Percentiles rank a stretch among this genome's conserved stretches.
phyloP scores from a whole-genome alignment of 164 flowering plant species.

The Berberis vulgaris region DNA sequence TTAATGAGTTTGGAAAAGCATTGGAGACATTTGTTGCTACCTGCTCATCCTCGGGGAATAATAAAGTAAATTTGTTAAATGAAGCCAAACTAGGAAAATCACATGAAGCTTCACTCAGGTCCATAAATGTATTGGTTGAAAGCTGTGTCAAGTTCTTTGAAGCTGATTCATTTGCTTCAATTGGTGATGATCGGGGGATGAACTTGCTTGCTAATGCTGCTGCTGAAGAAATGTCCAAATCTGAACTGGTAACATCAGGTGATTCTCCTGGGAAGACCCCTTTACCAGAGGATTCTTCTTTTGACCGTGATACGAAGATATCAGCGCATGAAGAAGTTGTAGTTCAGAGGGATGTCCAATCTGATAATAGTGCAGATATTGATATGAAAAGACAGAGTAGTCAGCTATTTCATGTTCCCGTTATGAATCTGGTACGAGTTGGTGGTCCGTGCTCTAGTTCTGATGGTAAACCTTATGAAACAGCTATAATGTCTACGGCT shows the following conservation, averaged over 20 bases:
- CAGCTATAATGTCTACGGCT: background rate
- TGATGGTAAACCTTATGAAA: slow-evolving; percentile 17
- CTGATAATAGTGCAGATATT: slow-evolving; percentile 18
- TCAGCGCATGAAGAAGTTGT: slow-evolving; percentile 17
- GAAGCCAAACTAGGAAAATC: slow-evolving; percentile 18
- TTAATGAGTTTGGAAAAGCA: slow-evolving; percentile 8
- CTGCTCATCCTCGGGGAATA: background rate
- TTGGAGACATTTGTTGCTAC: slow-evolving; percentile 27
- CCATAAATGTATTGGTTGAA: too few species aligned
- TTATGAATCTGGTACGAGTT: slow-evolving; percentile 16
- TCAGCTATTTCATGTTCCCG: slow-evolving; percentile 17
- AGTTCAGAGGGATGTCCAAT: slow-evolving; percentile 9
- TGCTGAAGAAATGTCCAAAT: slow-evolving; percentile 53
- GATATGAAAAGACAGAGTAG: slow-evolving; percentile 19
- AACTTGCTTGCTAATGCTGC: slow-evolving; percentile 95
- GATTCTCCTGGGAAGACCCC: slow-evolving; percentile 37
- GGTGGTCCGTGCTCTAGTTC: background rate
- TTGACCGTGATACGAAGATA: slow-evolving; percentile 19
- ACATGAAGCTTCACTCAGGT: too few species aligned
- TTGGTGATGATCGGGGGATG: slow-evolving; percentile 81
- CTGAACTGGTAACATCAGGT: slow-evolving; percentile 10
- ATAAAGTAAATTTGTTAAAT: background rate
- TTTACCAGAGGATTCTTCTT: background rate
- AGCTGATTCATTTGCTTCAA: slow-evolving; percentile 27
- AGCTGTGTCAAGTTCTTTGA: slow-evolving; percentile 1